These are phyloP conservation scores for Suhomyces atakaporum DNA, from an alignment of 1,139 yeast genomes.

Conservation along the genomic window DNA sequence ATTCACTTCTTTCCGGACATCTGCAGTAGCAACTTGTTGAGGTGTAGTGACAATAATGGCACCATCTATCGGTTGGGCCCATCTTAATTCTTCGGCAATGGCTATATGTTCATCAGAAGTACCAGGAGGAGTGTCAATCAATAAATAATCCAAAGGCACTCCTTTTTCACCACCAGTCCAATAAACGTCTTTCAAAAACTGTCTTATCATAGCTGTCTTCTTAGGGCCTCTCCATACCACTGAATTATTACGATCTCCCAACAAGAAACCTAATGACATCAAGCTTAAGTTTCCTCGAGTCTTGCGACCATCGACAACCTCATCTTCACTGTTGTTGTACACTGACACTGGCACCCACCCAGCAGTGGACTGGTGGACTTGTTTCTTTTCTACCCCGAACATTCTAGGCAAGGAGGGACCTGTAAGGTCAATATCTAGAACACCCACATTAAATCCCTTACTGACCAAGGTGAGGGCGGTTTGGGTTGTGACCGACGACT, in stretches of 20 bases:
- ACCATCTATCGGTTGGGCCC: constrained; percentile 49
- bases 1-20: constrained; percentile 51
- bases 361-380: constrained; percentile 75
- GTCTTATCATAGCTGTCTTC: constrained; percentile 96
- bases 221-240: constrained; percentile 99
- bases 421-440: constrained; percentile 89
- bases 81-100: constrained; percentile 84
- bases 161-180: constrained; percentile 67
- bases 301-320: constrained; percentile 18
- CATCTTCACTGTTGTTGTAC: constrained; percentile 25
- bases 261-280: constrained; percentile 89
- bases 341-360: constrained; percentile 91
- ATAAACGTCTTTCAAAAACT: constrained; percentile 83
- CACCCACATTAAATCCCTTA: constrained; percentile 81
- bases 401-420: constrained; percentile 97
- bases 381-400: constrained; percentile 84
- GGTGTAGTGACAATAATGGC: constrained; percentile 53
- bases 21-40: constrained; percentile 57
- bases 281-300: constrained; percentile 49
- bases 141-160: constrained; percentile 64
- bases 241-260: constrained; percentile 81
- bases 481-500: constrained; percentile 93
- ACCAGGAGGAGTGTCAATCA: constrained; percentile 98
- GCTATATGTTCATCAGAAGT: constrained; percentile 98
- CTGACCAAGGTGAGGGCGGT: constrained; percentile 75